These are phyloP conservation scores for Anastatica hierochuntica DNA, from an alignment of 345 rosid species.

Conservation along the genomic window DNA sequence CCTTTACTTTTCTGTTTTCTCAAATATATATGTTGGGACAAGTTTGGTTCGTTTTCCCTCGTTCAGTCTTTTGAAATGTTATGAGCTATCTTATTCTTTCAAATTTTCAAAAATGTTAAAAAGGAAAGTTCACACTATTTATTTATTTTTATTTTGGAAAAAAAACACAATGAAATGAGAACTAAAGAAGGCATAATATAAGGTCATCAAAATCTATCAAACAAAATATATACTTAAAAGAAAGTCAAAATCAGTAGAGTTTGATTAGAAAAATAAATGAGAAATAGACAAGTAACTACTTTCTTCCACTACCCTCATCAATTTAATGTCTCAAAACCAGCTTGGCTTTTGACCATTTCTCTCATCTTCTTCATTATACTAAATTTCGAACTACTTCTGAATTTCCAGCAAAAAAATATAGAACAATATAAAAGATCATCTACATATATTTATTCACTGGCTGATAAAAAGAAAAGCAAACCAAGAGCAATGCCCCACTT, in stretches of 20 bases:
- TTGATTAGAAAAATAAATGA: slow-evolving; percentile 8
- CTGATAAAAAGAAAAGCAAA: not conserved
- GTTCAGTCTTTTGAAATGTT: slow-evolving; percentile 7
- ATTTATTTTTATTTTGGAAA: too few relatives aligned
- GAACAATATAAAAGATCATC: not conserved
- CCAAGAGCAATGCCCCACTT: slow-evolving; percentile 10
- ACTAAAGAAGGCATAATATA: not conserved
- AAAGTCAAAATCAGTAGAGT: slow-evolving; percentile 5
- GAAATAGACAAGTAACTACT: slow-evolving; percentile 22
- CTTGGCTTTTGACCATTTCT: slow-evolving; percentile 7
- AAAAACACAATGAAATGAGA: too few relatives aligned
- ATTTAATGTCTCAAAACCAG: slow-evolving; percentile 16
- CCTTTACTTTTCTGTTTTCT: not conserved
- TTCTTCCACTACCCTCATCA: slow-evolving; percentile 11
- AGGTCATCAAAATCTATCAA: slow-evolving; percentile 3
- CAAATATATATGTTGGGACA: slow-evolving; percentile 1
- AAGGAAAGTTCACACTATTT: not conserved
- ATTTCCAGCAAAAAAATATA: not conserved
- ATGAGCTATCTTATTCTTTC: not conserved
- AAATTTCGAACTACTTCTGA: too few relatives aligned
- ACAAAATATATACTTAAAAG: not conserved
- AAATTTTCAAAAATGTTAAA: not conserved
- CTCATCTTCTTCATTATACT: not conserved
- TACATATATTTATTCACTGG: too few relatives aligned
- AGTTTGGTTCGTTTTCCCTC: slow-evolving; percentile 12